Percentiles rank a stretch among this genome's conserved stretches.
phyloP scores from a whole-genome alignment of 352 stramenopile genomes.

The Phytophthora kernoviae region DNA sequence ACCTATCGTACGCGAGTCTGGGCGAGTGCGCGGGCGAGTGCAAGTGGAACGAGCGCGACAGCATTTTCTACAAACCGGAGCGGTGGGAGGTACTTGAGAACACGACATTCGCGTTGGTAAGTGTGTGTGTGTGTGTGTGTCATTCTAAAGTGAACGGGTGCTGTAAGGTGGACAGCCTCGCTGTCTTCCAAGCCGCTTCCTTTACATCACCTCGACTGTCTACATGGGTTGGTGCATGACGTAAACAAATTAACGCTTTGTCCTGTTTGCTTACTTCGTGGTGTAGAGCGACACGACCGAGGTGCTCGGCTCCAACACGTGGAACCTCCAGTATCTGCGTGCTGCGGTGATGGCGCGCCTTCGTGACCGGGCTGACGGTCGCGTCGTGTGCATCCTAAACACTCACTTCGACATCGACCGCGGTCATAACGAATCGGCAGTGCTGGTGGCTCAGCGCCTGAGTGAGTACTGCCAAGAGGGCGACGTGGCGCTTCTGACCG shows the following conservation, averaged over 20 bases:
- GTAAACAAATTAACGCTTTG: not conserved
- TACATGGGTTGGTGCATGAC: not conserved
- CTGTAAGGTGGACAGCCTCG: too few species aligned
- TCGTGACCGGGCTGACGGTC: constrained; percentile 17
- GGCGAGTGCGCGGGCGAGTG: constrained; percentile 65
- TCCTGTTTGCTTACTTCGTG: not conserved
- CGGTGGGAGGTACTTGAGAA: constrained; percentile 46
- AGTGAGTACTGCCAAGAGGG: constrained; percentile 39
- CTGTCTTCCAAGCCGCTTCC: too few species aligned
- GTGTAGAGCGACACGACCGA: constrained; percentile 59
- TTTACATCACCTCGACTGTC: not conserved
- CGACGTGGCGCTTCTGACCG: constrained; percentile 64
- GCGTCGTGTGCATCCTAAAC: constrained; percentile 65
- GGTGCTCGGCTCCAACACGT: constrained; percentile 53
- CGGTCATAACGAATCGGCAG: constrained; percentile 54
- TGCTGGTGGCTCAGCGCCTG: constrained; percentile 51
- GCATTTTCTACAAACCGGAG: constrained; percentile 61
- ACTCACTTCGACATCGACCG: constrained; percentile 68
- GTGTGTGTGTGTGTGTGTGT: not conserved
- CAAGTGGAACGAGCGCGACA: constrained; percentile 60
- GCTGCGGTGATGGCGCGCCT: constrained; percentile 59
- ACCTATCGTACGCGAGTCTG: constrained; percentile 46
- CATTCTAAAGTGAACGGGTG: too few species aligned
- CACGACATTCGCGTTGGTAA: constrained; percentile 63
- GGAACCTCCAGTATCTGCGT: constrained; percentile 63